Base-by-base conservation (phyloP, 495 filamentous ascomycete genomes). In the Neurospora sp. region DNA sequence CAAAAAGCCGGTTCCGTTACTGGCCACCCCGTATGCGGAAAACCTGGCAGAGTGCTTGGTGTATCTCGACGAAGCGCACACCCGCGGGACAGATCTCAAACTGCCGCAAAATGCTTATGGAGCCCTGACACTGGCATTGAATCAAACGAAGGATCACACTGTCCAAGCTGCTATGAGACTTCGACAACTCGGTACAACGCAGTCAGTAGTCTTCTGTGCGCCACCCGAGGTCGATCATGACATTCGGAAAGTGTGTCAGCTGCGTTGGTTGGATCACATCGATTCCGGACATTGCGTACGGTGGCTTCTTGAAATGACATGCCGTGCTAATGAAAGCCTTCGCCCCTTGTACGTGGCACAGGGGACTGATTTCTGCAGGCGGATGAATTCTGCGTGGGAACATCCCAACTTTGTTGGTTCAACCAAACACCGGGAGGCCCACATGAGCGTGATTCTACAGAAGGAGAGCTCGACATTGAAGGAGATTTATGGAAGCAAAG, bases 221-320 rank as follows among this genome's bases (percentile, higher is more conserved):
- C 78, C 79, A 12, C 78, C 78, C 2, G 80, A 81, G 65, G 86
- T 84, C 8, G 77, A 87, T 31, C 84, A 83, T 40, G 85, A 82
- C 45, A 86, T 87, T 59, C 59, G 80, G 3, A 76, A 82, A 38
- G 75, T 78, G 27, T 75, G 77, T 37, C n/a, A 61, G 3, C 82
- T 79, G 68, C 71, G 4, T 7, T 45, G 71, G 0, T 18, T 39
- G 0, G 31, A 77, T 6, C 0, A 3, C 0, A 73, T 84, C 27
- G 81, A 85, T 70, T 87, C 85, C 0, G 75, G 77, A 12, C 83
- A 90, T 69, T 85, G 89, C 41, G 79, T 90, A 5, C 59, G 74
- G 37, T 91, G 88, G 89, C 82, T 89, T 9, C 78, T 91, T 1
- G 83, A 89, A 53, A 85, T 89, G 70, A 90, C 89, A 0, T 91